Base-by-base conservation (phyloP, 140 eudicot species). In the Bidens hawaiensis region DNA sequence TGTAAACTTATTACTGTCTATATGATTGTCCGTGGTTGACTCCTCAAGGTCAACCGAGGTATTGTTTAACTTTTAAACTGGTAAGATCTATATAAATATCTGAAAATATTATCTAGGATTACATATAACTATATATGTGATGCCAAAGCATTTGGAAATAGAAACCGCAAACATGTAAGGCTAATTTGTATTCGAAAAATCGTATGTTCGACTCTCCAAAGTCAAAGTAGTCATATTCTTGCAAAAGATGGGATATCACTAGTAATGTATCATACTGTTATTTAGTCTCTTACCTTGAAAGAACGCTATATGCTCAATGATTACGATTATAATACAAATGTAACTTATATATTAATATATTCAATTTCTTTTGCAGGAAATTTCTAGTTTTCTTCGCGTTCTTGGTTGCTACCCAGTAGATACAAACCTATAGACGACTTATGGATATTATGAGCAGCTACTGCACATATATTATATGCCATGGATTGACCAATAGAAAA, bases 381-480 rank as follows among this genome's bases (percentile, higher is more conserved):
- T 87, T 62, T 76, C 94, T 5, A 68, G 71, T 72, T 90, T 90
- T 55, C 71, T 90, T 48, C 94, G 96, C 12, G 84, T 90, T 38
- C 94, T 90, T 22, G 97, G 97, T 25, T 81, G 88, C 74, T 90
- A 90, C 51, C 97, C 96, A 0, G 79, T 84, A 75, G 86, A 80
- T 62, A 78, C 82, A 41, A 26, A 55, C 56, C 62, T 48, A 76
- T 85, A 77, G 69, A 46, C 5, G 57, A 4, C 18, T 24, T 51
- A 51, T 24, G 58, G 33, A 51, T 23, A 11, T 51, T 23, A 23
- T 51, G 58, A 51, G 58, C 33, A 51, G 9, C 58, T 51, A 51
- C 18, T 51, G 34, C 58, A 51, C 33, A 51, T 51, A n/a, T n/a
- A 51, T 33, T 51, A 51, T 51, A 51, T 23, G 33, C 34, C 58